Evolutionary conservation across 805 yeast genomes (phyloP), one percentile per base, ranked within the genome.

Genomic region (Kodamaea kaohsiungensis): DNA sequence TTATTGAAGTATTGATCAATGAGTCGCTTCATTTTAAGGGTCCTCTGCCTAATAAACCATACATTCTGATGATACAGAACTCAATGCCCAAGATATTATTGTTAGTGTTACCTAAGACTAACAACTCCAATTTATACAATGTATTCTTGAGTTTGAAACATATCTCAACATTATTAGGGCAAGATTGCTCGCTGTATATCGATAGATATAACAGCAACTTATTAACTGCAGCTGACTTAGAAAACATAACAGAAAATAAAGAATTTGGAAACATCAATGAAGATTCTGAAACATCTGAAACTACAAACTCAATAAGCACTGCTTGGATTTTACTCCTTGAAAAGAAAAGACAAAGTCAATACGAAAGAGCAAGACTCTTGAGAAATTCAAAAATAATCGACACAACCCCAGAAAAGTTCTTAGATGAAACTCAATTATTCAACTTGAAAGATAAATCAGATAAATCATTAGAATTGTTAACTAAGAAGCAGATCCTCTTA

Each of bases 1-100:
- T 89, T 61, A 65, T 90, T 3, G 93, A 89, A 56, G 79, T 83
- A n/a, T 67, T 89, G 38, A 72, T 83, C 1, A 60, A 69, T 17
- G 75, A 75, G 19, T 69, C 80, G 18, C 67, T 66, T 38, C 59
- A 62, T 37, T 63, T 66, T 10, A 70, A 76, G 12, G 70, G 65
- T 52, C 76, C 70, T 49, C 67, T 71, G 9, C 71, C 70, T 55
- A 72, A 67, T 54, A 73, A 69, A 48, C 78, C 81, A 7, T 76
- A 75, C 54, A 65, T 76, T 15, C 66, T 64, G 22, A 70, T 59
- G 46, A 53, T 76, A 45, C 69, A 69, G 56, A 58, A 57, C n/a
- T 55, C 69, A 15, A 61, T 75, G 27, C 81, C 80, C 2, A 59
- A 60, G 39, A 69, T 75, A 7, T 52, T 76, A 30, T 53, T 67